Percentiles rank a stretch among this genome's conserved stretches.
Evolutionary conservation across 2,329 filamentous ascomycete genomes (phyloP).

Genomic region (Fusarium sp.): DNA sequence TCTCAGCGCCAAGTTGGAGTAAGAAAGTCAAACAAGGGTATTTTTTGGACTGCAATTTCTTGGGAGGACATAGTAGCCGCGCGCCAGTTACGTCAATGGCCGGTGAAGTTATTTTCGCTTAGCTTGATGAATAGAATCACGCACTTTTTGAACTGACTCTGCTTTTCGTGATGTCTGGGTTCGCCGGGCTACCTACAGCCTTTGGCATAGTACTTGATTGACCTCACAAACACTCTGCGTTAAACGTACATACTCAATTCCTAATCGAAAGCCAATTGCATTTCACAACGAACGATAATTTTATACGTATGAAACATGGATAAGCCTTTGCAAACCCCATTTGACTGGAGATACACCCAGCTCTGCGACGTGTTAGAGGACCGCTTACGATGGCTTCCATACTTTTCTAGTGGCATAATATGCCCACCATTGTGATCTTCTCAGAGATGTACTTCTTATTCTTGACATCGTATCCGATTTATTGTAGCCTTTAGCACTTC

Average conservation of each 20-base stretch:
- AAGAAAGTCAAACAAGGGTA: neutral
- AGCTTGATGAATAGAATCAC: neutral
- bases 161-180: neutral
- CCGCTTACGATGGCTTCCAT: neutral
- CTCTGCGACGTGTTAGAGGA: neutral
- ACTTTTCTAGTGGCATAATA: neutral
- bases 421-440: accelerated
- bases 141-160: neutral
- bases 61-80: neutral
- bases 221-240: too few relatives aligned
- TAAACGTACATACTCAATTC: neutral
- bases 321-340: neutral
- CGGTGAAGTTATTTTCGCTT: conserved; percentile 11
- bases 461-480: neutral
- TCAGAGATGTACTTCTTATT: neutral
- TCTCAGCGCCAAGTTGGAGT: conserved; percentile 47
- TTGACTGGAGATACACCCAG: neutral
- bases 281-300: accelerated
- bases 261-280: neutral
- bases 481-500: accelerated
- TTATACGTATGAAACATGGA: accelerated
- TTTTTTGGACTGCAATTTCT: neutral
- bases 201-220: neutral
- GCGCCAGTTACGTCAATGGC: conserved; percentile 12
- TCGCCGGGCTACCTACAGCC: neutral